Base-by-base conservation (phyloP, 2,329 filamentous ascomycete genomes). In the Celoporthe dispersa region DNA sequence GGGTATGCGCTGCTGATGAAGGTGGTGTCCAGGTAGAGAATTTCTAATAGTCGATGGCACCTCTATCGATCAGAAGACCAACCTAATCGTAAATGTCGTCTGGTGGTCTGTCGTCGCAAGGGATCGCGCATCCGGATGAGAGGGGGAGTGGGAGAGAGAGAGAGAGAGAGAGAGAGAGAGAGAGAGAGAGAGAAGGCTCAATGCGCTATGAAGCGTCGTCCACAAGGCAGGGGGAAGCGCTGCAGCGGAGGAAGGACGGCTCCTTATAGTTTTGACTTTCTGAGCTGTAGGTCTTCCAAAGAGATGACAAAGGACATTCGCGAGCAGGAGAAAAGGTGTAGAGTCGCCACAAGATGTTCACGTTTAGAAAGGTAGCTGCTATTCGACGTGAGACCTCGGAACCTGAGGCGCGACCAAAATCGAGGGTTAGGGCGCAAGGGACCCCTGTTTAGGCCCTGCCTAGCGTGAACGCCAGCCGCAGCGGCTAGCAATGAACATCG, bases 341-440 rank as follows among this genome's bases (percentile, higher is more conserved):
- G 16, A 33, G 4, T 57, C 28, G 53, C 25, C 14, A 19, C 28
- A 1, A 57, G 25, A 55, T 25, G 51, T 55, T 31, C 16, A 28
- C 7, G 25, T 19, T 57, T 31, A 16, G 28, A 14, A 31, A 31
- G 53, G 12, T 19, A 14, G 53, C 5, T 33, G 53, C 5, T 33
- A 28, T 28, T 57, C 53, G 53, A 57, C 4, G 12, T 57, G 53
- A 63, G 39, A 63, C 22, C 60, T 41, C 35, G 37, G 60, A n/a
- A 44, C 37, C 44, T 63, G 37, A 51, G 39, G 62, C 41, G 62
- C 41, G 37, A 51, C 19, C 41, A 63, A 31, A 44, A 14, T 33
- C 37, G 41, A 64, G 62, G 62, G 62, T 64, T 64, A 64, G 62
- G 62, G 62, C 28, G 41, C 39, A 14, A n/a, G 62, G 62, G 19